These are phyloP conservation scores for Arthroderma sp. DNA, from an alignment of 2,329 filamentous ascomycete species.

Conservation along the genomic window DNA sequence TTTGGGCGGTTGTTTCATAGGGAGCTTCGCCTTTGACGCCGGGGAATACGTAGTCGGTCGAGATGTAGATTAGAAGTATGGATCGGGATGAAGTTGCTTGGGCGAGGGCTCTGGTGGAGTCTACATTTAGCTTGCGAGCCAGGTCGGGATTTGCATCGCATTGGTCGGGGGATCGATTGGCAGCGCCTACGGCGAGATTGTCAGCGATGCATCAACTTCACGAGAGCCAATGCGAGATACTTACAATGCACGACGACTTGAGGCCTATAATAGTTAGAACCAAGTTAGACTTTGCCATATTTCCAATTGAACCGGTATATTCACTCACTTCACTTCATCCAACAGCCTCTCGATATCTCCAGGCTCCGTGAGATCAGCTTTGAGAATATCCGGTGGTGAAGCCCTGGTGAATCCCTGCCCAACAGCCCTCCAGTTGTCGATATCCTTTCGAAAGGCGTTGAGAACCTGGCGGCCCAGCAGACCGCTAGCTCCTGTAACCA, in stretches of 20 bases:
- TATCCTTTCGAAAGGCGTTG: constrained; percentile 47
- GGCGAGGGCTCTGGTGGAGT: constrained; percentile 55
- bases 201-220: neutral
- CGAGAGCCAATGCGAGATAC: constrained; percentile 14
- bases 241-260: constrained; percentile 69
- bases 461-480: constrained; percentile 69
- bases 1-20: constrained; percentile 52
- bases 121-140: constrained; percentile 60
- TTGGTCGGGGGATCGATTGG: constrained; percentile 76
- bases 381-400: constrained; percentile 54
- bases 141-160: constrained; percentile 68
- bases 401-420: constrained; percentile 58
- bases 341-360: constrained; percentile 35
- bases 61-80: constrained; percentile 46
- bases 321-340: constrained; percentile 39
- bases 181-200: constrained; percentile 47
- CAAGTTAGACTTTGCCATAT: neutral
- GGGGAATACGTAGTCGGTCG: constrained; percentile 67
- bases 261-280: constrained; percentile 38
- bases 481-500: constrained; percentile 76
- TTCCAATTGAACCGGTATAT: neutral
- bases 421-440: constrained; percentile 52
- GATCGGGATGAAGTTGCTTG: constrained; percentile 46
- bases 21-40: constrained; percentile 72
- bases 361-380: constrained; percentile 37